Base-by-base conservation (phyloP, 2,329 filamentous ascomycete species). In the Didymella exigua region DNA sequence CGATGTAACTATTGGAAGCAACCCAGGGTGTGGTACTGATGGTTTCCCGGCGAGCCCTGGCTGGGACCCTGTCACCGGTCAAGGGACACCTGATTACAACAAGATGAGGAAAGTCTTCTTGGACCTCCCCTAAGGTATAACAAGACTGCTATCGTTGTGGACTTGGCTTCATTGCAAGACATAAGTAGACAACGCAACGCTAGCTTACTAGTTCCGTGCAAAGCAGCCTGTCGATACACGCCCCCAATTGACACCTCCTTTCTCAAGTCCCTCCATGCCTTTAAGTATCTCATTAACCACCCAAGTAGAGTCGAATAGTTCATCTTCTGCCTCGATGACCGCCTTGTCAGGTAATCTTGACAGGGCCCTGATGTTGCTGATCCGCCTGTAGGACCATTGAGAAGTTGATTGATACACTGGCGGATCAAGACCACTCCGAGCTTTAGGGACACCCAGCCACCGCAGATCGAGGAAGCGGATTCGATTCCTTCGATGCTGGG, bases 1-100 rank as follows among this genome's bases (percentile, higher is more conserved):
- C 2, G 82, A 85, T 58, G 75, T 66, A 56, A 71, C 54, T 37
- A 44, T 59, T 10, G 74, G 76, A 9, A 57, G 59, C 0, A 67
- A 66, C 4, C 66, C 55, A 13, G 74, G 75, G 0, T 76, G 76
- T 53, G 68, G 64, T 18, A 71, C 66, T 0, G 40, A 55, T 14
- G 71, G 65, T 2, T 70, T 73, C 42, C 58, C 62, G 14, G 65
- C 60, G 4, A 54, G 60, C 30, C 51, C 51, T 5, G 65, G 66
- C 7, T 72, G 65, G 70, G 69, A 73, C 57, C 56, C 67, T 1
- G 67, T 66, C 2, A 69, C 70, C 2, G 69, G 68, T 14, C 36
- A 59, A 19, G 63, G 63, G 1, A 62, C 52, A 9, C 61, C 61
- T 5, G 47, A 56, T 34, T 59, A 59, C 24, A 51, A 59, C 19